Evolutionary conservation across 1,284 basidiomycete genomes (phyloP), one percentile per base, ranked within the genome.

Genomic region (Phylloboletellus chloephorus): DNA sequence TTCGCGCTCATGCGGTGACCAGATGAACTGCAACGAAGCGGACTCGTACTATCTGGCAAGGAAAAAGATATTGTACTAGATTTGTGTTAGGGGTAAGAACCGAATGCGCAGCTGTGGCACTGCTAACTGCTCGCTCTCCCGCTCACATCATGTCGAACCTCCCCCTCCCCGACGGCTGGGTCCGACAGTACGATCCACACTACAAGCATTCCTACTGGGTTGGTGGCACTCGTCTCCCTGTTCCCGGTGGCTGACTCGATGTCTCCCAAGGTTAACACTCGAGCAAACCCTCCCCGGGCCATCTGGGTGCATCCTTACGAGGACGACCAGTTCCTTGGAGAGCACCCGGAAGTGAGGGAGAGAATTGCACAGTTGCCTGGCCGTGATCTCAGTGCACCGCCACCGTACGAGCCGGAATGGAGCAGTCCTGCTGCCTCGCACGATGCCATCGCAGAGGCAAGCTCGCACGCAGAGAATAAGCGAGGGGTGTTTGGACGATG

Each of bases 301-400:
- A 83, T 77, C 48, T 86, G 82, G 82, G 67, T 71, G 3, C 80
- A 86, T 53, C 82, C 83, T 1, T 77, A 75, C 47, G 77, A 85
- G 41, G 81, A 84, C 53, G 73, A 78, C 39, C 68, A 75, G 43
- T 85, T 72, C 57, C 64, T 82, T 19, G 52, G 45, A 12, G 72
- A 76, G 43, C 73, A 82, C 50, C 78, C 81, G 10, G 71, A 75
- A 10, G 50, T 67, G 9, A 59, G 60, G 35, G 64, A 71, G 41
- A 69, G 68, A 50, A 50, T 67, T 5, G 52, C 51, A 8, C 51
- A 49, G 15, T 36, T 47, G 17, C 32, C 43, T 34, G 45, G 51
- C 12, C 16, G 54, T 25, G 50, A 54, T 10, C 21, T 43, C 31
- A 43, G 47, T 35, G 55, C 57, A 16, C 64, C 61, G 2, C 64